Conservation (phyloP, 768 basidiomycete species). For the Naganishia friedmannii region DNA sequence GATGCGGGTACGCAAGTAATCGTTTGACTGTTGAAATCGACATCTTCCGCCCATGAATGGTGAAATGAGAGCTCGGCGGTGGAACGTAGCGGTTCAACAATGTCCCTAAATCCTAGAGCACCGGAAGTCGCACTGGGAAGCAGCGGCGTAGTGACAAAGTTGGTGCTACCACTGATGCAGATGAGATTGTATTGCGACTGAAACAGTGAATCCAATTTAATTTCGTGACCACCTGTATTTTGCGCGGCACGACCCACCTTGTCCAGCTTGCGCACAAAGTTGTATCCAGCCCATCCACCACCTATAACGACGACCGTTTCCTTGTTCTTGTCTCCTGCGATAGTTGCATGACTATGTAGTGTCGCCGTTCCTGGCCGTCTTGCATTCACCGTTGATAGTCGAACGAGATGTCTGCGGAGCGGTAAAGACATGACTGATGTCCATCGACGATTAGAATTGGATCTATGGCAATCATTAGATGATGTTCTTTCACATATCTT, state of each 20-base stretch:
- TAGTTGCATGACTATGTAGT: neutral
- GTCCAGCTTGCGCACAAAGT: constrained; percentile 43
- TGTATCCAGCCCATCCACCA: constrained; percentile 49
- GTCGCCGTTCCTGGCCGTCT: neutral
- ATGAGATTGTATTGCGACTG: constrained; percentile 35
- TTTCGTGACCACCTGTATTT: neutral
- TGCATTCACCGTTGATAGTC: neutral
- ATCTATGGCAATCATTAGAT: too few relatives aligned
- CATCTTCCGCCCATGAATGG: constrained; percentile 49
- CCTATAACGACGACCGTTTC: constrained; percentile 48
- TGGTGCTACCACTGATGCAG: constrained; percentile 35
- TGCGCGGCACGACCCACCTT: constrained; percentile 31
- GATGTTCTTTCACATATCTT: too few relatives aligned
- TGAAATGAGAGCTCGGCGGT: constrained; percentile 54
- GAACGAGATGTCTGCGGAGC: neutral
- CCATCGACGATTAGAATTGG: neutral
- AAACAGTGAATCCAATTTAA: neutral
- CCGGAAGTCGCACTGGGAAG: constrained; percentile 75
- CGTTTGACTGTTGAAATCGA: constrained; percentile 41
- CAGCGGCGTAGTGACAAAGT: constrained; percentile 55
- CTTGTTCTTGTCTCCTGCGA: constrained; percentile 28
- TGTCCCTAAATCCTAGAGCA: constrained; percentile 65
- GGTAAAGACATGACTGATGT: neutral
- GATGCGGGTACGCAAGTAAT: constrained; percentile 35
- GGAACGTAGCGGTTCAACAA: constrained; percentile 69